Evolutionary conservation across 2,329 filamentous ascomycete genomes (phyloP), one percentile per base, ranked within the genome.

Genomic region (Colletotrichum simmondsii): DNA sequence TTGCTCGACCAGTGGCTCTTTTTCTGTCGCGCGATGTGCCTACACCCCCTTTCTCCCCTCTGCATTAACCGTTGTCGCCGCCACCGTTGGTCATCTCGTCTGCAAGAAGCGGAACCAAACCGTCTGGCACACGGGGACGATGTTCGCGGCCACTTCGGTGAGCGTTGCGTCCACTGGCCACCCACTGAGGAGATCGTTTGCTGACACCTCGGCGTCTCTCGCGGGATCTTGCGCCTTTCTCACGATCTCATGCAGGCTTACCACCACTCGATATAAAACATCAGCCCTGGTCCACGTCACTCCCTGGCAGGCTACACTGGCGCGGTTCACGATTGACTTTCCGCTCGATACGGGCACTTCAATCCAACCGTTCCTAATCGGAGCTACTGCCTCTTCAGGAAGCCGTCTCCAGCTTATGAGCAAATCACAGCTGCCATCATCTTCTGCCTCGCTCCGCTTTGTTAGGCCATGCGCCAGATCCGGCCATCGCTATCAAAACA

Each of bases 191-290:
- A 11, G 6, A 4, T 52, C 16, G 35, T 24, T 26, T 24, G 57
- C 54, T 52, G 35, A 37, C 26, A 64, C 53, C 53, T 64, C 66
- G 26, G 37, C 26, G 14, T n/a, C 22, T 32, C 56, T 26, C 52
- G 19, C 42, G 32, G 66, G 60, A 73, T 73, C 66, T 73, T 28
- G 56, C 60, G 35, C 60, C 46, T 56, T 53, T 68, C 42, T 28
- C 53, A 65, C 71, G 71, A 73, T 73, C 71, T 71, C 71, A 71
- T 73, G 60, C 66, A 71, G 26, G 61, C 67, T 56, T 49, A 71
- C 59, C 42, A 56, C 69, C 53, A 32, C 30, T 53, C 61, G 60
- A 56, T 70, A 54, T 53, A 54, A 65, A 37, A 65, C 35, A 60
- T 61, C 54, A 37, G 30, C 61, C 70, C 42, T 30, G 26, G 60